Evolutionary conservation across 2,329 filamentous ascomycete species (phyloP).

Genomic region (Aspergillus luchuensis): DNA sequence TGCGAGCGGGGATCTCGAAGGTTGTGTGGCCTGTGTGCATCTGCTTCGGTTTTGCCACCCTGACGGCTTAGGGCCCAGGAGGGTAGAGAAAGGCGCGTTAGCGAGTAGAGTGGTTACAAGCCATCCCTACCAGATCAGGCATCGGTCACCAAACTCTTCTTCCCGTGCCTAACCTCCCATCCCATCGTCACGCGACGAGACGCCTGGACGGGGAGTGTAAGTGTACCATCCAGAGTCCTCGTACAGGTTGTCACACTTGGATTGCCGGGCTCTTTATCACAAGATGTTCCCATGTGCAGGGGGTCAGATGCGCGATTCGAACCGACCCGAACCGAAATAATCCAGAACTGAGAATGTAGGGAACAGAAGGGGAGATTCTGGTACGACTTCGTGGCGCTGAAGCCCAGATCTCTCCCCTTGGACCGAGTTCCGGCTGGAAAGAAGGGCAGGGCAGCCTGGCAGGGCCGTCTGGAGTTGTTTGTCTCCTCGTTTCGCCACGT

Average conservation of each 20-base stretch:
- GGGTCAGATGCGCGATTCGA: slow-evolving; percentile 12
- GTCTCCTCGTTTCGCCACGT: slow-evolving; percentile 23
- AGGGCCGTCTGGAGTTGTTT: slow-evolving; percentile 9
- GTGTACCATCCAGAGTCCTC: slow-evolving; percentile 17
- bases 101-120: slow-evolving; percentile 1
- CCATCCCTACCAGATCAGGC: slow-evolving; percentile 13
- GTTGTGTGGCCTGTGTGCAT: neutral
- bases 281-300: slow-evolving; percentile 12
- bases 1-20: neutral
- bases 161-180: slow-evolving; percentile 13
- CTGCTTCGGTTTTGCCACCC: neutral
- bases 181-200: slow-evolving; percentile 20
- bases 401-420: neutral
- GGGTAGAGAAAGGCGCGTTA: neutral
- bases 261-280: slow-evolving; percentile 13
- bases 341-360: neutral
- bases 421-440: neutral
- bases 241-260: slow-evolving; percentile 19
- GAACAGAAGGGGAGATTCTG: neutral
- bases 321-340: neutral
- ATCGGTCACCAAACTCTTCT: slow-evolving; percentile 10
- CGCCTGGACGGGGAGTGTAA: slow-evolving; percentile 10
- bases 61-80: neutral
- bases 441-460: slow-evolving; percentile 4
- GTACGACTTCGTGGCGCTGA: neutral